Conservation (phyloP, 495 filamentous ascomycete genomes). For the Neurospora sp. region DNA sequence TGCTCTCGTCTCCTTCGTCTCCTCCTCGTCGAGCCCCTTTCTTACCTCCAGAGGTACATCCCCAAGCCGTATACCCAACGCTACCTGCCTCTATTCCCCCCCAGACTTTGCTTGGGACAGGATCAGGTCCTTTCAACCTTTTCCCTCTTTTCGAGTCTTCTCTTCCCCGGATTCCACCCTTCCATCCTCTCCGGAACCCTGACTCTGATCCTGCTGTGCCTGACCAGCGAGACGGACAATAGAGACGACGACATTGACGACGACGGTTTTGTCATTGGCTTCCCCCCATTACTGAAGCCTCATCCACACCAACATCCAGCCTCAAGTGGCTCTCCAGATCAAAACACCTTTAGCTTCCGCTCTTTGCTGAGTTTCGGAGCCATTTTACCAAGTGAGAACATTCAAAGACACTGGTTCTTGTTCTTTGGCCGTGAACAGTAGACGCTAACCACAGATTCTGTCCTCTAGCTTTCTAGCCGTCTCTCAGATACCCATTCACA, state of each 20-base stretch:
- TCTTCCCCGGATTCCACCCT: not conserved
- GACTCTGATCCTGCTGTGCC: not conserved
- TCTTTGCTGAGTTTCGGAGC: constrained; percentile 32
- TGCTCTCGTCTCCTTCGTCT: not conserved
- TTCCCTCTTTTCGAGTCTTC: not conserved
- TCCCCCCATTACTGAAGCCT: not conserved
- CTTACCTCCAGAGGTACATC: not conserved
- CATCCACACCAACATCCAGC: not conserved
- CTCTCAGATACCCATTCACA: constrained; percentile 17
- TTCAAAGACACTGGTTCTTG: not conserved
- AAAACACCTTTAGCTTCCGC: constrained; percentile 18
- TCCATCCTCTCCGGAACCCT: not conserved
- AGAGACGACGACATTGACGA: not conserved
- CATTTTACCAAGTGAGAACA: constrained; percentile 1
- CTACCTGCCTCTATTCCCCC: not conserved
- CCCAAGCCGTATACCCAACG: not conserved
- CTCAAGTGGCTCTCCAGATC: not conserved
- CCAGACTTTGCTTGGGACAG: not conserved
- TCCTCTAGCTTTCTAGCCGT: not conserved
- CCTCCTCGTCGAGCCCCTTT: not conserved
- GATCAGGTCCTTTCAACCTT: not conserved
- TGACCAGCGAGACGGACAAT: not conserved
- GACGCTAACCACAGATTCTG: not conserved
- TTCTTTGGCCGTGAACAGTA: not conserved
- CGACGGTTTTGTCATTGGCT: not conserved